Conservation (phyloP, 495 filamentous ascomycete genomes). For the Aspergillus bertholletiae region DNA sequence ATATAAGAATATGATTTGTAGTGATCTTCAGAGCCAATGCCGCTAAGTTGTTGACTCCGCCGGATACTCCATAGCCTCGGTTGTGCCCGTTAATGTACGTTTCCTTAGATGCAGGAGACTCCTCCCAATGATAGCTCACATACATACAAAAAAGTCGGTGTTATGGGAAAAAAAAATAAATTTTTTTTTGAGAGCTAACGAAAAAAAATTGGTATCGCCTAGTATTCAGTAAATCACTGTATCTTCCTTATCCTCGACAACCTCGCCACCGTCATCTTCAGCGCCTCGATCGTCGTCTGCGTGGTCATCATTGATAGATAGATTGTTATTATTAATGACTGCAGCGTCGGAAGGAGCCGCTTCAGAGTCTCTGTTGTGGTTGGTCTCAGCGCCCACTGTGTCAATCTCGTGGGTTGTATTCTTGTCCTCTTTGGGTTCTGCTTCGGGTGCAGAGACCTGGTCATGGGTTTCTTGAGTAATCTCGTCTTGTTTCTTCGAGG, state of each 20-base stretch:
- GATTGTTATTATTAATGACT: conserved; percentile 15
- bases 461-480: conserved; percentile 10
- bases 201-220: conserved; percentile 2
- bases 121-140: not conserved
- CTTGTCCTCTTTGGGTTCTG: conserved; percentile 17
- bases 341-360: conserved; percentile 11
- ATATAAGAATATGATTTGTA: not conserved
- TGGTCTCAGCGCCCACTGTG: conserved; percentile 26
- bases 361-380: conserved; percentile 19
- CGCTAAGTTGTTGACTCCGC: not conserved
- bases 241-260: conserved; percentile 77
- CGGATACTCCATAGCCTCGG: not conserved
- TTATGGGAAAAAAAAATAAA: not conserved
- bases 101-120: not conserved
- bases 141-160: not conserved
- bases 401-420: conserved; percentile 17
- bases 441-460: conserved; percentile 15
- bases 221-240: conserved; percentile 71
- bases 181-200: not conserved
- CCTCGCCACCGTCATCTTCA: conserved; percentile 66
- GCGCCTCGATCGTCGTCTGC: conserved; percentile 30
- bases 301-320: conserved; percentile 16
- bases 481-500: conserved; percentile 10
- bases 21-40: not conserved
- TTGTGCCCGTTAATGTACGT: not conserved